Evolutionary conservation across 495 filamentous ascomycete genomes (phyloP).

Genomic region (Neurospora sp.): DNA sequence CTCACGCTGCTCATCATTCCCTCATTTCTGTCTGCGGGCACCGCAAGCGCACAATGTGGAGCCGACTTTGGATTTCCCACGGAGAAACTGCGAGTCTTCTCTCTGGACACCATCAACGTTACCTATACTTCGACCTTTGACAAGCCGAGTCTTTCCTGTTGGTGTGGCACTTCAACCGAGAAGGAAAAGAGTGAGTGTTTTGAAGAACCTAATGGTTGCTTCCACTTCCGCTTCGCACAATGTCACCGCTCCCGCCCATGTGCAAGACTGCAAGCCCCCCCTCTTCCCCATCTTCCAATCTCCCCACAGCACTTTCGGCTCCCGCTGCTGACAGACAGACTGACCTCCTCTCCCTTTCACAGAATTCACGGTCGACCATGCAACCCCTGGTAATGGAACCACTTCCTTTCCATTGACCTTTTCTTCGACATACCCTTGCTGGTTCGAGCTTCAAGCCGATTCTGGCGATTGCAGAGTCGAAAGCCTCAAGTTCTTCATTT

Average conservation of each 20-base stretch:
- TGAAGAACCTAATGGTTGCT: neutral
- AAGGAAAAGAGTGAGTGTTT: neutral
- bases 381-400: slow-evolving; percentile 12
- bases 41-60: slow-evolving; percentile 9
- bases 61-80: slow-evolving; percentile 12
- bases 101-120: slow-evolving; percentile 17
- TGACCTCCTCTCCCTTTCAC: neutral
- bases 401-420: slow-evolving; percentile 15
- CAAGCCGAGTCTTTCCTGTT: slow-evolving; percentile 14
- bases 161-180: slow-evolving; percentile 11
- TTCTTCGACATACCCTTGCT: slow-evolving; percentile 17
- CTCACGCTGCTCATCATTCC: slow-evolving; percentile 9
- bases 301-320: neutral
- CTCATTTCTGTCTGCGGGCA: slow-evolving; percentile 8
- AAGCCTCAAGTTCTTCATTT: slow-evolving; percentile 9
- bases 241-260: neutral
- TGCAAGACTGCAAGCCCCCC: neutral
- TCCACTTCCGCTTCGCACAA: neutral
- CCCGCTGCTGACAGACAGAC: slow-evolving; percentile 10
- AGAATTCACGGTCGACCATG: slow-evolving; percentile 16
- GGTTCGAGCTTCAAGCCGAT: slow-evolving; percentile 15
- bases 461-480: slow-evolving; percentile 11
- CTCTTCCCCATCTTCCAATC: neutral
- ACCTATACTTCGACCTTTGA: slow-evolving; percentile 16
- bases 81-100: slow-evolving; percentile 1